A percentile compares a stretch with the other conserved stretches of the same genome.
Evolutionary conservation across 2,329 filamentous ascomycete species (phyloP).

Genomic region (Escovopsis sp.): DNA sequence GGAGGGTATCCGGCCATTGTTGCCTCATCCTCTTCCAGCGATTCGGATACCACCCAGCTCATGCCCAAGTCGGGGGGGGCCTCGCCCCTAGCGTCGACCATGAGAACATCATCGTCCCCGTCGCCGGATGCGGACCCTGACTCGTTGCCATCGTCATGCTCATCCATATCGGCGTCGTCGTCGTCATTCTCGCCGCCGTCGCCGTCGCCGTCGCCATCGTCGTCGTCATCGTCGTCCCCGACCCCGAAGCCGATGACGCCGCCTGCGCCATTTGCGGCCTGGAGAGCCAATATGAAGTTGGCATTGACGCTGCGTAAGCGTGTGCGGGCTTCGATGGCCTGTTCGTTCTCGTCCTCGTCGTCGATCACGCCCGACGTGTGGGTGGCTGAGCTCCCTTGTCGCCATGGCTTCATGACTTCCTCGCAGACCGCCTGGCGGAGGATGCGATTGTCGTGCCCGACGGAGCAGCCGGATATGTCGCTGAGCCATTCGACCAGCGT

Average conservation of each 20-base stretch:
- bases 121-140: constrained; percentile 22
- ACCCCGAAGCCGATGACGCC: constrained; percentile 11
- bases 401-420: constrained; percentile 79
- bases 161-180: constrained; percentile 27
- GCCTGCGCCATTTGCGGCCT: constrained; percentile 16
- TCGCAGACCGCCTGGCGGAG: constrained; percentile 76
- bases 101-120: constrained; percentile 43
- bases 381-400: constrained; percentile 65
- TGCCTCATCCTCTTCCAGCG: constrained; percentile 61
- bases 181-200: constrained; percentile 25
- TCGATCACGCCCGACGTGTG: constrained; percentile 43
- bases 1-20: constrained; percentile 62
- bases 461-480: constrained; percentile 80
- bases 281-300: constrained; percentile 23
- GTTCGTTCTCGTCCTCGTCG: constrained; percentile 33
- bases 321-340: constrained; percentile 25
- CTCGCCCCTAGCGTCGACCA: constrained; percentile 35
- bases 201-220: constrained; percentile 18
- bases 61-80: constrained; percentile 32
- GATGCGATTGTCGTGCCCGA: constrained; percentile 65
- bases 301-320: constrained; percentile 20
- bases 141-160: constrained; percentile 53
- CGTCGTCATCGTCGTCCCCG: constrained; percentile 15
- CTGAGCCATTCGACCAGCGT: constrained; percentile 92
- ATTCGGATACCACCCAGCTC: constrained; percentile 41